Base-by-base conservation (phyloP, 2,329 filamentous ascomycete genomes). In the Grosmannia clavigera region DNA sequence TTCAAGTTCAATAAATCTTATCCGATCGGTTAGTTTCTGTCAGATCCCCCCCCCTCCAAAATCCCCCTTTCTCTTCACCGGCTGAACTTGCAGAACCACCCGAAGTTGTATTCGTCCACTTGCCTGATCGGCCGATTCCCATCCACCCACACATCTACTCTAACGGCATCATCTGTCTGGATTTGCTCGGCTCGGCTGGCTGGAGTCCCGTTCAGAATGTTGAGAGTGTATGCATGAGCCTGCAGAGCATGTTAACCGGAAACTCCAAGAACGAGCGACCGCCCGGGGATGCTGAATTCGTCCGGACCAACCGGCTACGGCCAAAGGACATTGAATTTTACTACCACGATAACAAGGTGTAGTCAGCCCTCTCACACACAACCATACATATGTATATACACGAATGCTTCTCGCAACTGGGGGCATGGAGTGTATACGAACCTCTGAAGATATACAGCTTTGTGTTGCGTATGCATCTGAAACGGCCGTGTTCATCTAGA, bases 201-300 rank as follows among this genome's bases (percentile, higher is more conserved):
- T 99, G 94, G 94, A 94, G 88, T 55, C 94, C 94, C 0, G 92
- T 99, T 0, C 94, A 99, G 71, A 96, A 92, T 61, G 94, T 96
- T 10, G 92, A 97, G 76, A 95, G 88, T 68, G 86, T 99, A 31
- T 96, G 91, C 76, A 94, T 99, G 83, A 95, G 90, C 72, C 82
- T 99, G 59, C 94, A 99, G 75, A 96, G 90, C 76, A 99, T 99
- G 94, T 75, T 99, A 69, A 96, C 94, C 1, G 91, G 92, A 63
- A 99, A 99, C 72, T 87, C 83, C 12, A 92, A 92, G 75, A 87
- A 92, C 68, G 92, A 97, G 74, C 81, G 94, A 40, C 94, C 94
- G 0, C 87, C 88, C 0, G 94, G 92, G 4, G 91, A 99, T 69
- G 88, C 87, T 60, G 87, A 94, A 12, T 97, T 99, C 68, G 91